Evolutionary conservation across 73 alveolate species (phyloP).

Genomic region (Tetrahymena borealis): DNA sequence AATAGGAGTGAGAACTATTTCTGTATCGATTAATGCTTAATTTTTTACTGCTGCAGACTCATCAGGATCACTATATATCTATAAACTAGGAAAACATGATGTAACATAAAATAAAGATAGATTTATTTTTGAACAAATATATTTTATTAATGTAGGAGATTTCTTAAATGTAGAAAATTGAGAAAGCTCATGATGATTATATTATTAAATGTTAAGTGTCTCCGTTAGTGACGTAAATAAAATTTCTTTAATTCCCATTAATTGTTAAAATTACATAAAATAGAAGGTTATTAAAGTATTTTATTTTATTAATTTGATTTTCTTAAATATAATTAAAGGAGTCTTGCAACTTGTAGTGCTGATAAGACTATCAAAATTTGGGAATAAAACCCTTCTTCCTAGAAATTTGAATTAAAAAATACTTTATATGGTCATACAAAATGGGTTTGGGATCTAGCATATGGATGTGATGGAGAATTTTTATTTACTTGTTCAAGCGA

Average conservation of each 20-base stretch:
- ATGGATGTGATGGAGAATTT: constrained; percentile 31
- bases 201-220: constrained; percentile 11
- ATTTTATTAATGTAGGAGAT: background rate
- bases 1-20: constrained; percentile 7
- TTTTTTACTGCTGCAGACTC: constrained; percentile 25
- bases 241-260: background rate
- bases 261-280: background rate
- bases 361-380: constrained; percentile 26
- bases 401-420: background rate
- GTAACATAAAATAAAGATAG: background rate
- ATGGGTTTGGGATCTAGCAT: constrained; percentile 33
- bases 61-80: background rate
- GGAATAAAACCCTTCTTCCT: constrained; percentile 12
- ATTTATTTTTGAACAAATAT: background rate
- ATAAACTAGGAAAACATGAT: background rate
- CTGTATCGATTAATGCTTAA: constrained; percentile 14
- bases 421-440: constrained; percentile 19
- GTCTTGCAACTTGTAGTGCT: constrained; percentile 22
- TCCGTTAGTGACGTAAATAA: background rate
- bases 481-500: constrained; percentile 16
- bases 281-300: background rate
- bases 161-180: background rate
- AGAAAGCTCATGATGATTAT: constrained; percentile 26
- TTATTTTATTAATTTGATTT: no score
- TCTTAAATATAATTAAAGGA: background rate